Evolutionary conservation across 208 protist genomes (phyloP).

Genomic region (Leptomonas pyrrhocoris): DNA sequence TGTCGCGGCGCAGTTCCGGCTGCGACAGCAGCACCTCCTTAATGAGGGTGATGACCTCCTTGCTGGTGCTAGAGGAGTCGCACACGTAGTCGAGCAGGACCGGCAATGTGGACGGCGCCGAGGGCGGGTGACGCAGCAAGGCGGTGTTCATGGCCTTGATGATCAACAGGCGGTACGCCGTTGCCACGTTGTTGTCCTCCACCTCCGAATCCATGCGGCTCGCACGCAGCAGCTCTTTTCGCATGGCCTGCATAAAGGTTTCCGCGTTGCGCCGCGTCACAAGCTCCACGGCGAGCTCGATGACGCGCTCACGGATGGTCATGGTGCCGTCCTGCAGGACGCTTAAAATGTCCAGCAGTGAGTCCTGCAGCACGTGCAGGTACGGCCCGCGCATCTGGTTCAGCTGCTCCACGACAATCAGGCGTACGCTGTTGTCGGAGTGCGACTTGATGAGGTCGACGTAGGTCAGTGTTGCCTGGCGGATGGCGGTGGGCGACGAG

Average conservation of each 20-base stretch:
- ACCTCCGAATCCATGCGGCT: conserved; percentile 59
- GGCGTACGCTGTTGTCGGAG: conserved; percentile 98
- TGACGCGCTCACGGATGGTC: conserved; percentile 94
- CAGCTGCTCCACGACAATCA: conserved; percentile 97
- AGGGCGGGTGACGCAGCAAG: conserved; percentile 89
- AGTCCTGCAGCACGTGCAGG: conserved; percentile 91
- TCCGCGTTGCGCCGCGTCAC: conserved; percentile 94
- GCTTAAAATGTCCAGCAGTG: conserved; percentile 96
- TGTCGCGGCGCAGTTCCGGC: conserved; percentile 76
- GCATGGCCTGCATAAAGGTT: conserved; percentile 92
- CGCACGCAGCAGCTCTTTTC: conserved; percentile 92
- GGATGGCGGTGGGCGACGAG: conserved; percentile 95
- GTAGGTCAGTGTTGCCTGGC: conserved; percentile 90
- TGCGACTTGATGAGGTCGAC: conserved; percentile 94
- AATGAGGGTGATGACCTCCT: conserved; percentile 95
- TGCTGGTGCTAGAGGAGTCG: conserved; percentile 69
- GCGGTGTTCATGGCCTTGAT: conserved; percentile 94
- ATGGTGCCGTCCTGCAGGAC: conserved; percentile 90
- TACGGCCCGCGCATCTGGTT: conserved; percentile 86
- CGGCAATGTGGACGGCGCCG: conserved; percentile 78
- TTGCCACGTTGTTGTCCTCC: conserved; percentile 58
- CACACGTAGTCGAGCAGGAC: conserved; percentile 96
- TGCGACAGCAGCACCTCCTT: conserved; percentile 94
- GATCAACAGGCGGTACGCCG: conserved; percentile 77
- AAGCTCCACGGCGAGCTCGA: conserved; percentile 94